Conservation (phyloP, 2,329 filamentous ascomycete species). For the Diaporthe citrichinensis region DNA sequence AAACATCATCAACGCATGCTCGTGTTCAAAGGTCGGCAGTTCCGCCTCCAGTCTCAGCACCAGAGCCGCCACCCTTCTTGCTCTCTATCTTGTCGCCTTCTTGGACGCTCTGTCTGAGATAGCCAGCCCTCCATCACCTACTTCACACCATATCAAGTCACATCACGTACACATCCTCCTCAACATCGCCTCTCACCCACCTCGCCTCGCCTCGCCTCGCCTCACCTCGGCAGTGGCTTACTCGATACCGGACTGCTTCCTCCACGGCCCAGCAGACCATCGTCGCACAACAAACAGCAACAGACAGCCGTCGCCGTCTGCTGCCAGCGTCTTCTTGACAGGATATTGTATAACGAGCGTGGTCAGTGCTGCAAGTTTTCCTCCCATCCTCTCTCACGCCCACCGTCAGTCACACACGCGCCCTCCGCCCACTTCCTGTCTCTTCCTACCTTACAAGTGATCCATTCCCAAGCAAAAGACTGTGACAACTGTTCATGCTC, state of each 20-base stretch:
- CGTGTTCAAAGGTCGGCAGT: slow-evolving; percentile 14
- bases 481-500: neutral
- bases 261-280: slow-evolving; percentile 25
- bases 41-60: slow-evolving; percentile 15
- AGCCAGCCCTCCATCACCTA: neutral
- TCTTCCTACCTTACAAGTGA: neutral
- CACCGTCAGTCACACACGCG: neutral
- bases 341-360: slow-evolving; percentile 28
- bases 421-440: neutral
- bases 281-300: slow-evolving; percentile 20
- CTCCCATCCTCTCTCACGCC: neutral
- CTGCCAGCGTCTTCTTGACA: neutral
- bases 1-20: slow-evolving; percentile 34
- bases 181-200: neutral
- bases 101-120: slow-evolving; percentile 4
- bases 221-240: neutral
- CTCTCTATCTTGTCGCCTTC: neutral
- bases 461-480: neutral
- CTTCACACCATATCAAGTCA: neutral
- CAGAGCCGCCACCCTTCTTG: slow-evolving; percentile 10
- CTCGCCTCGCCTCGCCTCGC: neutral
- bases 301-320: neutral
- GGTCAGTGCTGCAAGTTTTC: slow-evolving; percentile 31
- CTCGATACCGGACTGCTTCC: slow-evolving; percentile 6
- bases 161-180: neutral